Evolutionary conservation across 2,329 filamentous ascomycete genomes (phyloP).

Genomic region (Podosphaera fusca): DNA sequence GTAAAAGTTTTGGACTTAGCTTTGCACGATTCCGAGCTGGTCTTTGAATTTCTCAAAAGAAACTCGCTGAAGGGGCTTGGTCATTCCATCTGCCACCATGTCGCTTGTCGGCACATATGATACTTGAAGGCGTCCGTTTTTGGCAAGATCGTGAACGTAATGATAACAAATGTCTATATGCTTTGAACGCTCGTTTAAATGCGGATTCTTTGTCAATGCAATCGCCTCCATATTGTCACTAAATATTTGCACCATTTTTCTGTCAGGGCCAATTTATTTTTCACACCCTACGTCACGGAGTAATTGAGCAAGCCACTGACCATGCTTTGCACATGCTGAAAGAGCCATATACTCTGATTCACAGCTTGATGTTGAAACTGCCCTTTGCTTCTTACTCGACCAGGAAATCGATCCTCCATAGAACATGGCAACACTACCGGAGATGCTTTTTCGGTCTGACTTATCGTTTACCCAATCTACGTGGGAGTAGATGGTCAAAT

Average conservation of each 20-base stretch:
- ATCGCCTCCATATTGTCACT: not conserved
- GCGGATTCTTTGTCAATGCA: not conserved
- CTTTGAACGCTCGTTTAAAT: not conserved
- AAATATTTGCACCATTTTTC: not conserved
- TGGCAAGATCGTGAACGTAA: not conserved
- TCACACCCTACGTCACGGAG: not conserved
- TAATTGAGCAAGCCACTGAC: not conserved
- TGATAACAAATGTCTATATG: not conserved
- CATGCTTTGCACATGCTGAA: not conserved
- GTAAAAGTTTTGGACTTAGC: too few species aligned
- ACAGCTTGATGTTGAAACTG: not conserved
- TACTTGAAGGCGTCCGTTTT: not conserved
- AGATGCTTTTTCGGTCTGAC: too few species aligned
- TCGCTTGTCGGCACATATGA: not conserved
- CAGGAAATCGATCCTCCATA: not conserved
- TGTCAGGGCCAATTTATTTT: too few species aligned
- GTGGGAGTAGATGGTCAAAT: too few species aligned
- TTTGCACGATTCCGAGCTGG: too few species aligned
- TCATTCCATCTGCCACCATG: too few species aligned
- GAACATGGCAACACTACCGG: not conserved
- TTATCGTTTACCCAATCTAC: too few species aligned
- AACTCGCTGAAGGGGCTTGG: too few species aligned
- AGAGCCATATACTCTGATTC: slow-evolving; percentile 1
- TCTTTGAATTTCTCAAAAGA: too few species aligned
- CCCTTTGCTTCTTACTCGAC: slow-evolving; percentile 1